Percentiles rank a stretch among this genome's conserved stretches.
Conservation (phyloP, 2,329 filamentous ascomycete genomes). For the Neonectria hederae region DNA sequence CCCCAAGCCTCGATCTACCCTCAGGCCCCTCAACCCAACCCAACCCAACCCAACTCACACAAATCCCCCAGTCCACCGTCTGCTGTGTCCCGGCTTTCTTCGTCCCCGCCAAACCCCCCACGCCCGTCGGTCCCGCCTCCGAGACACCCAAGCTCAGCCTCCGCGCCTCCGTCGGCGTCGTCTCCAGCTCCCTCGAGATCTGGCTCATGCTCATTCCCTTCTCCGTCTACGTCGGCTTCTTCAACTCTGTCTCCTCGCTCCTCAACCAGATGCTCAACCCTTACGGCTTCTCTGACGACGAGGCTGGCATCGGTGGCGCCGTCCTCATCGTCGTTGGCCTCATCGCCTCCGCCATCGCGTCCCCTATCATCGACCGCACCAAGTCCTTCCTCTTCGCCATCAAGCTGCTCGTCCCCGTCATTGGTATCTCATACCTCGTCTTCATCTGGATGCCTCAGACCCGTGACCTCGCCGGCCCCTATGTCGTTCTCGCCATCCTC, state of each 20-base stretch:
- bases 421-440: slow-evolving; percentile 76
- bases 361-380: slow-evolving; percentile 84
- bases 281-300: slow-evolving; percentile 82
- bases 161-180: slow-evolving; percentile 59
- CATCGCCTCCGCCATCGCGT: slow-evolving; percentile 76
- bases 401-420: slow-evolving; percentile 77
- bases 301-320: slow-evolving; percentile 90
- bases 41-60: slow-evolving; percentile 24
- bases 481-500: slow-evolving; percentile 77
- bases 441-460: slow-evolving; percentile 81
- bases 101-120: slow-evolving; percentile 79
- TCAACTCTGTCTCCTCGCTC: slow-evolving; percentile 89
- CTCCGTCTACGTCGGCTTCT: slow-evolving; percentile 85
- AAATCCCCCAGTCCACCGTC: slow-evolving; percentile 46
- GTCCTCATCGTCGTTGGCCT: slow-evolving; percentile 91
- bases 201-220: slow-evolving; percentile 87
- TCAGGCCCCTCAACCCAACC: neutral
- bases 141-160: slow-evolving; percentile 65
- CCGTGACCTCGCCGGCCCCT: slow-evolving; percentile 71
- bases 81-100: slow-evolving; percentile 81
- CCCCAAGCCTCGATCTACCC: neutral
- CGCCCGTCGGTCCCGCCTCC: slow-evolving; percentile 76
- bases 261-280: slow-evolving; percentile 91
- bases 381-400: slow-evolving; percentile 81
- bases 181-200: slow-evolving; percentile 72